These are phyloP conservation scores for Nemania abortiva DNA, from an alignment of 2,329 filamentous ascomycete species.

Conservation along the genomic window DNA sequence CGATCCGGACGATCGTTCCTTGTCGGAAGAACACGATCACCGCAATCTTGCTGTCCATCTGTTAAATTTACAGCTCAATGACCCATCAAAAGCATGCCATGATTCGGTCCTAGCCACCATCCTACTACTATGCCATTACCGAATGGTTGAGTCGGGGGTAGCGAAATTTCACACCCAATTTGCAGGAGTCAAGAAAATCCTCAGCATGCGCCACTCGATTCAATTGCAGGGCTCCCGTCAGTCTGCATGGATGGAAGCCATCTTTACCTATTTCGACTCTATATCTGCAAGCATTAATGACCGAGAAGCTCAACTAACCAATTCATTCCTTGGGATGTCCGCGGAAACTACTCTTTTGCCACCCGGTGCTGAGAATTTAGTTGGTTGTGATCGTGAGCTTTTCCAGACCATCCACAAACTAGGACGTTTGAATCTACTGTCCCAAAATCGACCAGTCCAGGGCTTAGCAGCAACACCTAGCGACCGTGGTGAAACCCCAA, in stretches of 20 bases:
- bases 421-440: constrained; percentile 85
- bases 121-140: constrained; percentile 88
- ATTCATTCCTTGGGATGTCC: constrained; percentile 70
- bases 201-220: constrained; percentile 76
- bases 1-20: constrained; percentile 71
- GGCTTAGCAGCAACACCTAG: constrained; percentile 50
- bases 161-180: constrained; percentile 95
- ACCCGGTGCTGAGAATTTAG: constrained; percentile 81
- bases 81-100: constrained; percentile 79
- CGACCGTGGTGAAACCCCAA: constrained; percentile 46
- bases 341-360: constrained; percentile 64
- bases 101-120: constrained; percentile 91
- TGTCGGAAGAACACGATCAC: constrained; percentile 87
- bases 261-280: constrained; percentile 95
- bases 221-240: constrained; percentile 70
- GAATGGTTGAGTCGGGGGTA: constrained; percentile 92
- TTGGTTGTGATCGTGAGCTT: constrained; percentile 86
- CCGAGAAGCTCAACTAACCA: constrained; percentile 83
- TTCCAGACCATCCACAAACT: constrained; percentile 89
- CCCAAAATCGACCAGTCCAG: constrained; percentile 73
- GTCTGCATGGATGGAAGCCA: constrained; percentile 89
- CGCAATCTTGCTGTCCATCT: constrained; percentile 82
- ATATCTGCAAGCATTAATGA: constrained; percentile 94
- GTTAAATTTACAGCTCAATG: constrained; percentile 85
- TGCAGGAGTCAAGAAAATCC: constrained; percentile 90